A percentile compares a stretch with the other conserved stretches of the same genome.
These are phyloP conservation scores for Backusella australiensis DNA, from an alignment of 192 early-diverging fungal genomes.

Conservation along the genomic window DNA sequence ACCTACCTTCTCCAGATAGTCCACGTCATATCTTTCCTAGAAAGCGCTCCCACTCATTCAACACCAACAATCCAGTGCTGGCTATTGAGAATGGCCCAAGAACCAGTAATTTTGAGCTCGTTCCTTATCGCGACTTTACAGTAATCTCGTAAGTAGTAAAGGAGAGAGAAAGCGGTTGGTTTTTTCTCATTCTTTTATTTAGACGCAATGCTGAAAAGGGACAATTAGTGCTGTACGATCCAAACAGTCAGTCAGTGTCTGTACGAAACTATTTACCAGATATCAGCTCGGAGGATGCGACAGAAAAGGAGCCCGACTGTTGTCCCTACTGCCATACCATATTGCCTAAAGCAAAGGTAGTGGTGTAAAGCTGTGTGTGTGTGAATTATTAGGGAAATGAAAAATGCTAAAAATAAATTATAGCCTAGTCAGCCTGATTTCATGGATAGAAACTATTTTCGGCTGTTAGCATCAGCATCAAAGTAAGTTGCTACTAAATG, in stretches of 20 bases:
- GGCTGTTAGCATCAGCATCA: conserved; percentile 46
- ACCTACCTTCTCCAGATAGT: conserved; percentile 26
- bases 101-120: conserved; percentile 37
- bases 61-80: neutral
- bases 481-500: neutral
- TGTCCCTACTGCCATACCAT: conserved; percentile 11
- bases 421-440: conserved; percentile 17
- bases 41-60: conserved; percentile 1
- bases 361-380: neutral
- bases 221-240: conserved; percentile 69
- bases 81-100: neutral
- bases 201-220: conserved; percentile 41
- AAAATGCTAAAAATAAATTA: neutral
- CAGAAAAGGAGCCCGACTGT: neutral
- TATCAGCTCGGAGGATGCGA: neutral
- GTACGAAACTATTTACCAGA: conserved; percentile 38
- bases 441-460: conserved; percentile 61
- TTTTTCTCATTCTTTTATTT: neutral
- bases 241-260: conserved; percentile 49
- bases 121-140: conserved; percentile 57
- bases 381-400: neutral
- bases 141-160: conserved; percentile 49
- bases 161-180: neutral
- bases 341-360: neutral
- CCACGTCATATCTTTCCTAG: conserved; percentile 23